These are phyloP conservation scores for Hortiboletus flavorubellus DNA, from an alignment of 768 basidiomycete species.

Conservation along the genomic window DNA sequence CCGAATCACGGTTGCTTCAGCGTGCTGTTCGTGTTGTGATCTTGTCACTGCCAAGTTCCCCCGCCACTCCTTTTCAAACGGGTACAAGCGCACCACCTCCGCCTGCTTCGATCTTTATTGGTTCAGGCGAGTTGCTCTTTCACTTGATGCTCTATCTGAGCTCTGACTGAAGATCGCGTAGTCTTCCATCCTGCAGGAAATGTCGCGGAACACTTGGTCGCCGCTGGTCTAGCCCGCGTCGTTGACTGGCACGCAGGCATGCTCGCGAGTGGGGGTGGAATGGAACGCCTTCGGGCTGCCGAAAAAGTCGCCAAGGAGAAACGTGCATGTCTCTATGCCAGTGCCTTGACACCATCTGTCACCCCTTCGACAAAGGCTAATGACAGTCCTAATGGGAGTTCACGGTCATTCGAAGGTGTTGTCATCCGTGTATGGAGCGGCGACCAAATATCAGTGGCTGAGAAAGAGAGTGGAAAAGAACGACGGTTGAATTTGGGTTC, in stretches of 20 bases:
- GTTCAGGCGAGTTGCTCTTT: constrained; percentile 51
- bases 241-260: constrained; percentile 99
- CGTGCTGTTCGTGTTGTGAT: constrained; percentile 73
- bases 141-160: neutral
- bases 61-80: constrained; percentile 77
- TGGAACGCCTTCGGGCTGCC: constrained; percentile 83
- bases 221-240: constrained; percentile 81
- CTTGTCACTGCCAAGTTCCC: constrained; percentile 73
- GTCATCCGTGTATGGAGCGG: constrained; percentile 90
- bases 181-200: constrained; percentile 92
- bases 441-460: constrained; percentile 81
- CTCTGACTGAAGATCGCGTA: constrained; percentile 22
- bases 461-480: constrained; percentile 72
- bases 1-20: constrained; percentile 83
- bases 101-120: constrained; percentile 85
- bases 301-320: constrained; percentile 81
- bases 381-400: constrained; percentile 41
- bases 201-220: constrained; percentile 85
- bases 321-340: constrained; percentile 66
- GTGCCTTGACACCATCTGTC: constrained; percentile 37
- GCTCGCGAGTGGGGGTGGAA: constrained; percentile 76
- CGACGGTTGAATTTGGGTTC: constrained; percentile 85
- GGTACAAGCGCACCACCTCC: constrained; percentile 52
- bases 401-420: constrained; percentile 69
- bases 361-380: constrained; percentile 43